Conservation (phyloP, 1,284 basidiomycete species). For the Tetrapyrgos nigripes region DNA sequence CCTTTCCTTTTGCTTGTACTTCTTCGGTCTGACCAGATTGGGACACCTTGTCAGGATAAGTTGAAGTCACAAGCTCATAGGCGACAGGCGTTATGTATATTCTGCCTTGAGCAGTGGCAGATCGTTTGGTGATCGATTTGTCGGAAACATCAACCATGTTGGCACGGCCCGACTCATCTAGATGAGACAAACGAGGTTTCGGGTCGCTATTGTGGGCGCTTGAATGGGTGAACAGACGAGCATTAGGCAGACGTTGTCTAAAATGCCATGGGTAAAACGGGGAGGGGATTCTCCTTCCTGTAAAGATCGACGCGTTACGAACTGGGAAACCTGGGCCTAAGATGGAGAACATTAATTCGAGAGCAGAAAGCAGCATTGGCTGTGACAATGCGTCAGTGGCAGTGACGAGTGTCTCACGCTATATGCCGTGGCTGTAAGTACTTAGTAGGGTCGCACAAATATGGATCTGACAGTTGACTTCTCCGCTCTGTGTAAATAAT, state of each 20-base stretch:
- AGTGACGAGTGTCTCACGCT: too few relatives aligned
- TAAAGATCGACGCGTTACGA: background rate
- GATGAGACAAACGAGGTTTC: slow-evolving; percentile 62
- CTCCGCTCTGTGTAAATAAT: too few relatives aligned
- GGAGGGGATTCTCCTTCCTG: background rate
- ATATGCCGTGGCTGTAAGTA: too few relatives aligned
- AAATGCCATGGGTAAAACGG: background rate
- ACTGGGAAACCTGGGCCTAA: background rate
- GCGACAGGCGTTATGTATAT: slow-evolving; percentile 75
- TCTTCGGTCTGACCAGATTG: slow-evolving; percentile 14
- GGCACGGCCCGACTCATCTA: slow-evolving; percentile 71
- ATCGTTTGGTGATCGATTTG: slow-evolving; percentile 71
- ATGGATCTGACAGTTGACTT: too few relatives aligned
- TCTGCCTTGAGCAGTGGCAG: slow-evolving; percentile 79
- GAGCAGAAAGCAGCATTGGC: too few relatives aligned
- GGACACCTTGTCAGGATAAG: slow-evolving; percentile 31
- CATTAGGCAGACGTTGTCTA: background rate
- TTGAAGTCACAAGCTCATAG: slow-evolving; percentile 63
- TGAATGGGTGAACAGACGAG: background rate
- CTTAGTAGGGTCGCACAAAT: too few relatives aligned
- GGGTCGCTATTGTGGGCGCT: background rate
- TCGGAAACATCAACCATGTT: slow-evolving; percentile 82
- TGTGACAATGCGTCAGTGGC: too few relatives aligned
- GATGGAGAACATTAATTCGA: background rate
- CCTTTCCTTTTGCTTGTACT: slow-evolving; percentile 39